Conservation (phyloP, 2,329 filamentous ascomycete genomes). For the Orbilia ellipsospora region DNA sequence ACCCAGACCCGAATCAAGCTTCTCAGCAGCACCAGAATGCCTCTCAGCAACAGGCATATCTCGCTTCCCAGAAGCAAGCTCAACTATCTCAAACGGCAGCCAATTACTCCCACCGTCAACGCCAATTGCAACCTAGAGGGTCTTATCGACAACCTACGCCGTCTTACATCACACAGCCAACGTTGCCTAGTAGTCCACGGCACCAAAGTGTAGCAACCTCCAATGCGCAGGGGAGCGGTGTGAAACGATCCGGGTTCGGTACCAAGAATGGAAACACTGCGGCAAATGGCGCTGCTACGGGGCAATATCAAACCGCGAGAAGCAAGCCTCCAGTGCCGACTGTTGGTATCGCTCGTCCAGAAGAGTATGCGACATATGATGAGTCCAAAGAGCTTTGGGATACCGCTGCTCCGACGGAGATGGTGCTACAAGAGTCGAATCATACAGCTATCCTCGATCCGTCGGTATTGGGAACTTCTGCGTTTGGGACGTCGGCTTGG, state of each 20-base stretch:
- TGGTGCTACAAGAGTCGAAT: slow-evolving; percentile 36
- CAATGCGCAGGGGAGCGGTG: background rate
- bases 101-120: slow-evolving; percentile 43
- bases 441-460: slow-evolving; percentile 25
- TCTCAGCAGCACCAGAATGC: background rate
- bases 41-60: slow-evolving; percentile 36
- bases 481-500: slow-evolving; percentile 51
- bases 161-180: slow-evolving; percentile 51
- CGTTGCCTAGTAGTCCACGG: slow-evolving; percentile 47
- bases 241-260: background rate
- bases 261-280: background rate
- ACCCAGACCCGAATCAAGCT: slow-evolving; percentile 5
- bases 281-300: slow-evolving; percentile 15
- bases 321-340: slow-evolving; percentile 16
- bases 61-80: slow-evolving; percentile 29
- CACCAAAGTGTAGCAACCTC: slow-evolving; percentile 7
- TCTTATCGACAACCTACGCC: slow-evolving; percentile 43
- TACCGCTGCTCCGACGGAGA: slow-evolving; percentile 44
- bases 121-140: slow-evolving; percentile 47
- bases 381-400: slow-evolving; percentile 47
- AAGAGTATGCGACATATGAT: slow-evolving; percentile 50
- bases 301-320: slow-evolving; percentile 26
- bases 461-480: slow-evolving; percentile 38
- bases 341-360: slow-evolving; percentile 30
- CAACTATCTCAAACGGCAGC: slow-evolving; percentile 41